Evolutionary conservation across 1,284 basidiomycete species (phyloP).

Genomic region (Acaromyces ingoldii): DNA sequence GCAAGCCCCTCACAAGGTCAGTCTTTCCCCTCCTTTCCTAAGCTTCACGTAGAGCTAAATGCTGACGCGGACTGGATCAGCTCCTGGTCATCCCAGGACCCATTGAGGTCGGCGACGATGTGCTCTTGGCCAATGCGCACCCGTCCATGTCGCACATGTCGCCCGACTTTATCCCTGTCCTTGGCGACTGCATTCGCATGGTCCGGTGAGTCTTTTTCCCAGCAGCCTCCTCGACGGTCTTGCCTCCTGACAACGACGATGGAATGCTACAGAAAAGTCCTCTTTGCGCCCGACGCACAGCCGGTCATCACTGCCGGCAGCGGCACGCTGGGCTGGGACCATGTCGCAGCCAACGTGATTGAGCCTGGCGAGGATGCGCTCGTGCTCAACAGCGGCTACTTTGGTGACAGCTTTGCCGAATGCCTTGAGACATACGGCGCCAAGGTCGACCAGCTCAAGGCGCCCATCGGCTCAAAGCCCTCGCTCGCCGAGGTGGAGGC

Average conservation of each 20-base stretch:
- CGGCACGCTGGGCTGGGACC: conserved; percentile 86
- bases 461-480: conserved; percentile 74
- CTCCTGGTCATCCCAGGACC: conserved; percentile 67
- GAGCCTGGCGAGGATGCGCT: conserved; percentile 73
- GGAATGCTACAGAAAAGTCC: conserved; percentile 50
- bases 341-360: conserved; percentile 64
- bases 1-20: conserved; percentile 39
- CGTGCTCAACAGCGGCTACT: conserved; percentile 61
- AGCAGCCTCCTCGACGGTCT: conserved; percentile 61
- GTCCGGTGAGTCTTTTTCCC: conserved; percentile 61
- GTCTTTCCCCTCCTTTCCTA: conserved; percentile 4
- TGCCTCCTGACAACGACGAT: conserved; percentile 83
- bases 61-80: conserved; percentile 7
- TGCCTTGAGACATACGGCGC: conserved; percentile 72
- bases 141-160: conserved; percentile 67
- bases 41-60: too few species aligned
- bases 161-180: conserved; percentile 79
- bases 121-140: conserved; percentile 52
- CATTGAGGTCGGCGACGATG: conserved; percentile 75
- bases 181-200: conserved; percentile 85
- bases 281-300: conserved; percentile 58
- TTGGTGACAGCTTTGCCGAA: conserved; percentile 49
- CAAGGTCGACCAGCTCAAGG: conserved; percentile 77
- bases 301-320: conserved; percentile 80
- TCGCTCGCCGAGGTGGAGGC: conserved; percentile 62